A percentile compares a stretch with the other conserved stretches of the same genome.
Conservation (phyloP, 495 filamentous ascomycete genomes). For the Coniosporium apollinis region DNA sequence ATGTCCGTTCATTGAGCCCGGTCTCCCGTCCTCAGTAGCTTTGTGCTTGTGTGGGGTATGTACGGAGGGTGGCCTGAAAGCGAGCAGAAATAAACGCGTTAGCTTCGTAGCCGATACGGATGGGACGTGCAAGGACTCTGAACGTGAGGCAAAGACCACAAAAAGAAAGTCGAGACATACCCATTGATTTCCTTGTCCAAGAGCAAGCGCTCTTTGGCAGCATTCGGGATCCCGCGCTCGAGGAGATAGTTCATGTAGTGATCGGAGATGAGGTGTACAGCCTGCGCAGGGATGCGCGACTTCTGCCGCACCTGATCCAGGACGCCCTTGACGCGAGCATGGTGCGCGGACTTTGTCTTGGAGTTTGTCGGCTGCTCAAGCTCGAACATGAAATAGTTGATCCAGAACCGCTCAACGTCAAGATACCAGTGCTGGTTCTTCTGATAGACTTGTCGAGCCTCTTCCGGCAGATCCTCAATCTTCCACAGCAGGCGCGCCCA, state of each 20-base stretch:
- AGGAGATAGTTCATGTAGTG: constrained; percentile 74
- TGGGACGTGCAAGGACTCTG: too few species aligned
- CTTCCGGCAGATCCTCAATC: constrained; percentile 67
- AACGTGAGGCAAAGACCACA: too few species aligned
- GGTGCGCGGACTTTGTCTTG: constrained; percentile 46
- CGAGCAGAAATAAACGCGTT: too few species aligned
- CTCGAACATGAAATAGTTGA: constrained; percentile 78
- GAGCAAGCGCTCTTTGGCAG: constrained; percentile 70
- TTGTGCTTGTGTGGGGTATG: too few species aligned
- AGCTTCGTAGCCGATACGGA: too few species aligned
- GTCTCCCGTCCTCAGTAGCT: too few species aligned
- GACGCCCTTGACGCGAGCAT: constrained; percentile 64
- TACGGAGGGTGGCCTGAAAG: too few species aligned
- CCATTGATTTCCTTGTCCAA: constrained; percentile 82
- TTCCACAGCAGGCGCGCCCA: constrained; percentile 88
- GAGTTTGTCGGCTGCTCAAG: constrained; percentile 64
- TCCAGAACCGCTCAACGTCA: constrained; percentile 84
- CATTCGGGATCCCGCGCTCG: constrained; percentile 63
- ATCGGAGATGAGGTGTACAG: constrained; percentile 61
- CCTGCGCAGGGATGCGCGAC: constrained; percentile 47
- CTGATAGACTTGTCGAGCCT: constrained; percentile 72
- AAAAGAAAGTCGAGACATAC: too few species aligned
- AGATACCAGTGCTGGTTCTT: constrained; percentile 73
- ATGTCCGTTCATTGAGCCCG: too few species aligned
- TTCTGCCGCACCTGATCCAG: constrained; percentile 58